Evolutionary conservation across 371 early-diverging fungal species (phyloP), one percentile per base, ranked within the genome.

Genomic region (Mucor piriformis): DNA sequence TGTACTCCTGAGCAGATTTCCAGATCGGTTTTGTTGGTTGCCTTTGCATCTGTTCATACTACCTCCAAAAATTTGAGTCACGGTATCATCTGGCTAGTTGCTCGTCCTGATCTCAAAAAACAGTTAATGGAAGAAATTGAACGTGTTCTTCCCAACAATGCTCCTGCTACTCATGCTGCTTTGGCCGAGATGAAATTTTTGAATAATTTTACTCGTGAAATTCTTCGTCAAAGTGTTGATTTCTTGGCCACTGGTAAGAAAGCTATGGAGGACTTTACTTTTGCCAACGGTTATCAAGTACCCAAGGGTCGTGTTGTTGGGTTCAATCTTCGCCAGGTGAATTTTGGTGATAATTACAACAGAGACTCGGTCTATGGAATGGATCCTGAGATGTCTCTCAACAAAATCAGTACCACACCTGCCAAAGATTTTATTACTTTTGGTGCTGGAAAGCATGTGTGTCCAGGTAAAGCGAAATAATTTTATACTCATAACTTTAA

Each of bases 11-110:
- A 57, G 3, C 66, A 71, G 32, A 47, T 73, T 2, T 51, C 67
- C 8, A 52, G 62, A 5, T 29, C 65, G 11, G 53, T 72, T 7
- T 50, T 77, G 16, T 16, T 71, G 20, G 12, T 74, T 32, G 77
- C 74, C 6, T 77, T 74, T 54, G 74, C 74, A 1, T 69, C 77
- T 20, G 77, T 74, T 3, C 77, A 76, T 24, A 70, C 73, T 2
- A 74, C 72, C 5, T 60, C 72, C 0, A 60, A 50, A 54, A 64
- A 71, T 20, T 44, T 67, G 35, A 57, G 59, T 25, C 72, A 64
- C 43, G 47, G 56, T 15, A 43, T 72, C 8, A 66, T 64, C 34
- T 74, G 74, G 72, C 44, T 77, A n/a, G 29, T 74, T 42, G 65
- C 63, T 25, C 69, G 72, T 27, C 72, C 74, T 21, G 77, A 77